These are phyloP conservation scores for Didymosphaeria variabile DNA, from an alignment of 2,329 filamentous ascomycete genomes.

Conservation along the genomic window DNA sequence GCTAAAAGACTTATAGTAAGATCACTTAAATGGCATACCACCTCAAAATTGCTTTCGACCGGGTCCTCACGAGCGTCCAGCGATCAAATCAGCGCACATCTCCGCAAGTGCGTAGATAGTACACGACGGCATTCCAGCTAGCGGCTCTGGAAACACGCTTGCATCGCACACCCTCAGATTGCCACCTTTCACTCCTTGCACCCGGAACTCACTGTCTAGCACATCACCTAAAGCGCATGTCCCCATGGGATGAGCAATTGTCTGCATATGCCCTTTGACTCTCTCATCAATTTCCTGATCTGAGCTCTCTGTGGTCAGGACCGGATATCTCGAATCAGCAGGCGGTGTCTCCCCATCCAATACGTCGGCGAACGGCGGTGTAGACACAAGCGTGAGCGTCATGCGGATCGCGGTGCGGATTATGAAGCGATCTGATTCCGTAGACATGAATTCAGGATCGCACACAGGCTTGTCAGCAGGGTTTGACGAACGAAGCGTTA, in stretches of 20 bases:
- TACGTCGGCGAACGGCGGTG: constrained; percentile 19
- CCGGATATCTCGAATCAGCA: constrained; percentile 14
- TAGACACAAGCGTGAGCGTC: constrained; percentile 19
- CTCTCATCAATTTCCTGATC: constrained; percentile 39
- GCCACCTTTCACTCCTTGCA: constrained; percentile 23
- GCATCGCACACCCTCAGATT: constrained; percentile 28
- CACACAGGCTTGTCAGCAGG: constrained; percentile 27
- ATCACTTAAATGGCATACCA: too few species aligned
- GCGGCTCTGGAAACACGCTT: constrained; percentile 30
- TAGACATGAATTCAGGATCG: constrained; percentile 34
- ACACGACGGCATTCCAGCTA: constrained; percentile 31
- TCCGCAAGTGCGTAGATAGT: constrained; percentile 34
- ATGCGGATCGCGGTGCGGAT: constrained; percentile 27
- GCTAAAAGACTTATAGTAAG: too few species aligned
- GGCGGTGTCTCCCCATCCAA: constrained; percentile 29
- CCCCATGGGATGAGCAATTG: constrained; percentile 23
- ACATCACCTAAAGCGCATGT: constrained; percentile 29
- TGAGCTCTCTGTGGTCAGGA: constrained; percentile 21
- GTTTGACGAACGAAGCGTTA: constrained; percentile 29
- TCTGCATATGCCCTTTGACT: constrained; percentile 12
- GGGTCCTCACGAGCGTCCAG: constrained; percentile 11
- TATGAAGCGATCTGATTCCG: constrained; percentile 32
- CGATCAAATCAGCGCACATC: constrained; percentile 32
- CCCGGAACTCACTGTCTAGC: constrained; percentile 20
- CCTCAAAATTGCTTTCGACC: too few species aligned